These are phyloP conservation scores for Kwoniella heveanensis DNA, from an alignment of 768 basidiomycete genomes.

Conservation along the genomic window DNA sequence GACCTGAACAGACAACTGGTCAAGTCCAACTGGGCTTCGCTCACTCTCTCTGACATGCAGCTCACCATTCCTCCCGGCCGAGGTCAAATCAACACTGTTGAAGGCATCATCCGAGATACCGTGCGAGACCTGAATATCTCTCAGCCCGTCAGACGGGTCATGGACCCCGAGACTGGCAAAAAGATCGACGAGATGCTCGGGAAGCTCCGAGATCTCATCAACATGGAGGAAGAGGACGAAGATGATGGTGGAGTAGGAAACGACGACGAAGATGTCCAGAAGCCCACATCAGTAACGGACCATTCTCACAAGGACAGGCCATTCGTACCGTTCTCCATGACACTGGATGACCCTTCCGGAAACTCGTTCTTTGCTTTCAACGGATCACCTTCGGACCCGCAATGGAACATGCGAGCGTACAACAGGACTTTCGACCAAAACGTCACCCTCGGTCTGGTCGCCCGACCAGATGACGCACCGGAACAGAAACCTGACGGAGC, in stretches of 20 bases:
- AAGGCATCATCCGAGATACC: constrained; percentile 84
- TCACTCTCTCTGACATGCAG: constrained; percentile 82
- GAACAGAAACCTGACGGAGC: constrained; percentile 47
- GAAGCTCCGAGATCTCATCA: constrained; percentile 54
- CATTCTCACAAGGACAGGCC: constrained; percentile 59
- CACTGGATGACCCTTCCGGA: constrained; percentile 88
- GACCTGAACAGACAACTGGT: constrained; percentile 94
- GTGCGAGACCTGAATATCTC: constrained; percentile 75
- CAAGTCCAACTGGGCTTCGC: constrained; percentile 77
- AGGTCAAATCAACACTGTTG: constrained; percentile 94
- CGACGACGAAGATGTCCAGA: constrained; percentile 61
- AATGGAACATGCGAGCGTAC: constrained; percentile 87
- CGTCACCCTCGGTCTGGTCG: constrained; percentile 70
- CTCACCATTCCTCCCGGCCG: constrained; percentile 83
- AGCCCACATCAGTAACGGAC: constrained; percentile 52
- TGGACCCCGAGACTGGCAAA: constrained; percentile 69
- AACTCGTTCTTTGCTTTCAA: constrained; percentile 95
- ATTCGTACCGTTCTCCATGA: constrained; percentile 75
- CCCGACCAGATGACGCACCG: constrained; percentile 50
- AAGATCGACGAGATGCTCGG: constrained; percentile 78
- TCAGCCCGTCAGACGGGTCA: constrained; percentile 75
- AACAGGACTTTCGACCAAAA: constrained; percentile 79
- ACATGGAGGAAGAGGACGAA: constrained; percentile 48
- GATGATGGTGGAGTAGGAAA: constrained; percentile 65
- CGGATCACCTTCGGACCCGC: constrained; percentile 82